Conservation (phyloP, 2,329 filamentous ascomycete species). For the Xylaria multiplex region DNA sequence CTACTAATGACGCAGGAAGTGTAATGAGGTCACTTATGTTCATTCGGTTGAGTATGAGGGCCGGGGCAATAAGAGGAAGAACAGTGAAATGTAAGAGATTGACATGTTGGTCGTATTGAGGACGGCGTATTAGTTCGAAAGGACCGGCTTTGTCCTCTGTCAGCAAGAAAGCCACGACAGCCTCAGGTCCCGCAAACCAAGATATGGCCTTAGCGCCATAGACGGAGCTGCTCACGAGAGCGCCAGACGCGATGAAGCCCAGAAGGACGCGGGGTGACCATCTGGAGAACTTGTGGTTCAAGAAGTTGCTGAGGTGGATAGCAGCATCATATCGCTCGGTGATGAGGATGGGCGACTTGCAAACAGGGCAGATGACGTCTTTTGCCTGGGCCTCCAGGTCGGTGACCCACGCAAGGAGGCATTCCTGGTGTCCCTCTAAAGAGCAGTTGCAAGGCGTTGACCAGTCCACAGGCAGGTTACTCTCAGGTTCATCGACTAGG, state of each 20-base stretch:
- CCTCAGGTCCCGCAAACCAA: constrained; percentile 62
- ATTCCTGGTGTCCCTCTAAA: constrained; percentile 85
- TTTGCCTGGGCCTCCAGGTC: constrained; percentile 77
- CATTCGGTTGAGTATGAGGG: constrained; percentile 74
- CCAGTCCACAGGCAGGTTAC: constrained; percentile 68
- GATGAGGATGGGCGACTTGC: constrained; percentile 82
- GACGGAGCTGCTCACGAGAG: constrained; percentile 61
- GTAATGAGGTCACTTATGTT: constrained; percentile 63
- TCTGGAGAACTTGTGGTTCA: constrained; percentile 66
- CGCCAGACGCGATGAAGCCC: constrained; percentile 64
- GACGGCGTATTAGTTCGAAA: constrained; percentile 29
- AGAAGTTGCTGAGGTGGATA: constrained; percentile 70
- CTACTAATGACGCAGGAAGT: constrained; percentile 48
- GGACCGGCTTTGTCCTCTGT: constrained; percentile 27
- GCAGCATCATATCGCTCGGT: constrained; percentile 78
- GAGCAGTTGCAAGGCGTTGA: constrained; percentile 90
- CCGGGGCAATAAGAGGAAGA: constrained; percentile 73
- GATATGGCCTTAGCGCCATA: constrained; percentile 64
- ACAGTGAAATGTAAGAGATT: constrained; percentile 42
- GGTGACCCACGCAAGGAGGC: constrained; percentile 88
- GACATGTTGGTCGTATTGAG: constrained; percentile 22
- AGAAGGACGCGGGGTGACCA: constrained; percentile 71
- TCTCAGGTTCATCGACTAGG: constrained; percentile 65
- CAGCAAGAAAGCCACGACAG: constrained; percentile 55
- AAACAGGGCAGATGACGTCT: constrained; percentile 85